Base-by-base conservation (phyloP, 2,329 filamentous ascomycete species). In the Xylaria sp. region DNA sequence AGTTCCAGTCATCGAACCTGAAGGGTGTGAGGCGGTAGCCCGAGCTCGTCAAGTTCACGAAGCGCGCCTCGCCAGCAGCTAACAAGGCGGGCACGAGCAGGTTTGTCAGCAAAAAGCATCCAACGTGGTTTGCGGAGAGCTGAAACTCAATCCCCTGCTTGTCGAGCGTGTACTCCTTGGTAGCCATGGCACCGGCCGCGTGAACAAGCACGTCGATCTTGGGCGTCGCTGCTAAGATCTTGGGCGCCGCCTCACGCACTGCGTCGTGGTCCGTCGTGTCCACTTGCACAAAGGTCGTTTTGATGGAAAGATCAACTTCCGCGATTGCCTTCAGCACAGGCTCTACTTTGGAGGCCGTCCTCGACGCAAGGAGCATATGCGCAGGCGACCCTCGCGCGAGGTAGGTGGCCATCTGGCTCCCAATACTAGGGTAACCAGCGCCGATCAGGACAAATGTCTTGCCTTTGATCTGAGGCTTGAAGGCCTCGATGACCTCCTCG, bases 111-210 rank as follows among this genome's bases (percentile, higher is more conserved):
- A 84, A 73, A 71, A 86, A 86, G 39, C 86, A 83, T 0, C 83
- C 82, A 13, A 87, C 69, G 68, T 87, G 82, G 73, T 87, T 87
- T n/a, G 81, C 80, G 8, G 81, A 84, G 2, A 84, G 80, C 64
- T 85, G 79, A 4, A 75, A 73, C 63, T 83, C 81, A 25, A 81
- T 76, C 1, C 73, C 72, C 46, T 76, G 72, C 55, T 75, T 76
- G 46, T 77, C 75, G 5, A 73, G 55, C 3, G 68, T 73, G 54
- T 74, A 76, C 46, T 75, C 65, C 55, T 73, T 72, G n/a, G 73
- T 60, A 1, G 69, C 74, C 73, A 77, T 76, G 15, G 66, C 66
- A 13, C 73, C 74, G 12, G 73, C 74, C 10, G 70, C 74, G 58
- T 77, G 73, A 34, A 76, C 68, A 1, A 78, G 66, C 1, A 76